Evolutionary conservation across 1,284 basidiomycete species (phyloP), one percentile per base, ranked within the genome.

Genomic region (Tilletia setariae): DNA sequence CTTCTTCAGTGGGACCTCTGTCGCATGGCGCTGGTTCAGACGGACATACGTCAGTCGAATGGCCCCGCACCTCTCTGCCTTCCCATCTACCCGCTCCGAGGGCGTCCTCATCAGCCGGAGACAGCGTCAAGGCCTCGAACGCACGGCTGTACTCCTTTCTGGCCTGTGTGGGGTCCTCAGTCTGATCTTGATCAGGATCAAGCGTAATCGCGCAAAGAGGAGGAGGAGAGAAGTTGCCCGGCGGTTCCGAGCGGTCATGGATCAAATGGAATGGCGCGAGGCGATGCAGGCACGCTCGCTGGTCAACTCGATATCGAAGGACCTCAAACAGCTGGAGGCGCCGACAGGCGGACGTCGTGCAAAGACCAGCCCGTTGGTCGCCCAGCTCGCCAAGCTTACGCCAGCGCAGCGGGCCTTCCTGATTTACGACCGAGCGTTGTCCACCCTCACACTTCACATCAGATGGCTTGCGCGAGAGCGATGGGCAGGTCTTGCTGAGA

Each of bases 1-100:
- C 28, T 61, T 61, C 56, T 40, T 61, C 56, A 61, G 56, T 30
- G 56, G 56, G 28, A 35, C 56, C 28, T 61, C 56, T 16, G 30
- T 61, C 30, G 32, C 56, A 25, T 61, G 56, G 56, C 56, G 56
- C 56, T 61, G 56, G 56, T 61, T 61, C 56, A 25, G 56, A 32
- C 56, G 56, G 28, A 16, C 56, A 1, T 61, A 61, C 56, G 16
- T 61, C 28, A 61, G 56, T 40, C 35, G 56, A 15, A 40, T 61
- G 30, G 28, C 56, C 6, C 56, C 56, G 13, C 56, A 61, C 28
- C 30, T 61, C 28, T 61, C 56, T 13, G 30, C 30, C 1, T 61
- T 32, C 56, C 56, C 56, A 11, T 61, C 56, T 15, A 21, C 56
- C n/a, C 13, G 25, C 23, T 61, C 56, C 9, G 56, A 30, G 23